Evolutionary conservation across 208 protist species (phyloP).

Genomic region (Acanthamoeba polyphaga): DNA sequence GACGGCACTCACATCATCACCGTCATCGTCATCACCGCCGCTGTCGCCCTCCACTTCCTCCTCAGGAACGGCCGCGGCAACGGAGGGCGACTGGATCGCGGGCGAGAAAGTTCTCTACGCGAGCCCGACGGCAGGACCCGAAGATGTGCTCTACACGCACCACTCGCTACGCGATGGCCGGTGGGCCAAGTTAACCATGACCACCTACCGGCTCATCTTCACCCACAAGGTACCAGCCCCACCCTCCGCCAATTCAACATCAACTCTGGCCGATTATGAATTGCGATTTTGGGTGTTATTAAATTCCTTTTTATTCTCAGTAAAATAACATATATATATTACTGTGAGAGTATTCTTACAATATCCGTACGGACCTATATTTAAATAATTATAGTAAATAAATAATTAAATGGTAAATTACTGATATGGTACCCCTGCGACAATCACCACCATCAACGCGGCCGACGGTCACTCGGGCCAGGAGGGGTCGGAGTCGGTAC

Average conservation of each 20-base stretch:
- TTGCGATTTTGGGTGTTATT: no score
- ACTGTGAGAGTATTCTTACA: no score
- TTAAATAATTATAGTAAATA: no score
- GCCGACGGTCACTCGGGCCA: neutral
- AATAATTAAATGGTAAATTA: no score
- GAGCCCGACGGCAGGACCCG: neutral
- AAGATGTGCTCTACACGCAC: slow-evolving; percentile 1
- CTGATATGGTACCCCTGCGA: no score
- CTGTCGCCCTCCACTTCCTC: neutral
- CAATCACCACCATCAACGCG: no score
- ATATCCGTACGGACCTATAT: no score
- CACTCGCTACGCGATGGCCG: neutral
- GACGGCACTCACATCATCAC: neutral
- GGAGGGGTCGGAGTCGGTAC: neutral
- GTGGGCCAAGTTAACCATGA: neutral
- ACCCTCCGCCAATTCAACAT: neutral
- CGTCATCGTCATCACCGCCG: no score
- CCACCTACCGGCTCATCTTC: slow-evolving; percentile 4
- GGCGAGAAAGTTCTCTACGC: neutral
- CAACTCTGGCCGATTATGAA: no score
- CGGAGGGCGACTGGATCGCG: neutral
- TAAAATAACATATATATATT: no score
- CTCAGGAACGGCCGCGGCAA: neutral
- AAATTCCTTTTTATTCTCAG: no score
- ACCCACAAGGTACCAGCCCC: neutral